Conservation (phyloP, 257 asterid genomes). For the Solanum medicagineum region DNA sequence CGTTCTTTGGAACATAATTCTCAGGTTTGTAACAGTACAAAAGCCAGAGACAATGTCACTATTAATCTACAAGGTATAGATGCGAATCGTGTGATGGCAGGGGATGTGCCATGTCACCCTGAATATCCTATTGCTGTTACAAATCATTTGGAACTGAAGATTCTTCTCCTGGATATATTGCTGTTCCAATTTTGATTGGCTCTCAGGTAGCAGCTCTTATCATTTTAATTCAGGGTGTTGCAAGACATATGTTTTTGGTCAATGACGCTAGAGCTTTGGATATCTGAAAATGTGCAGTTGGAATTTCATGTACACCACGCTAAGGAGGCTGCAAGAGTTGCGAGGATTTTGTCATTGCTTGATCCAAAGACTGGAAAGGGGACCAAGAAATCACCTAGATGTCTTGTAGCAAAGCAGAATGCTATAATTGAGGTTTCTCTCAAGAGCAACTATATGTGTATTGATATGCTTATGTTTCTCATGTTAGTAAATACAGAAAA, state of each 20-base stretch:
- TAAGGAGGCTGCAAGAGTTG: conserved; percentile 72
- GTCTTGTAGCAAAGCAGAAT: conserved; percentile 64
- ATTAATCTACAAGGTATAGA: conserved; percentile 72
- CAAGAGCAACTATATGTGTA: neutral
- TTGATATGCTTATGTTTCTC: neutral
- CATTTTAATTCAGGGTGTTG: conserved; percentile 16
- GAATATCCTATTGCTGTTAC: conserved; percentile 70
- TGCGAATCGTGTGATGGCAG: conserved; percentile 46
- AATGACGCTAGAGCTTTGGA: neutral
- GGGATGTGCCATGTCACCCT: conserved; percentile 86
- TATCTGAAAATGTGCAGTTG: conserved; percentile 32
- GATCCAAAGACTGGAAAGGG: conserved; percentile 79
- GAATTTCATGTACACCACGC: conserved; percentile 84
- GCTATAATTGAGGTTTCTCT: conserved; percentile 69
- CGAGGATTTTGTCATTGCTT: conserved; percentile 48
- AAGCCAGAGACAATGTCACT: conserved; percentile 85
- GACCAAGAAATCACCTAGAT: conserved; percentile 70
- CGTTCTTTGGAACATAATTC: conserved; percentile 67
- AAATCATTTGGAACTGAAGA: conserved; percentile 67
- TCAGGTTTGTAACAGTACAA: conserved; percentile 47
- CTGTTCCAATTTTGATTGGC: conserved; percentile 65
- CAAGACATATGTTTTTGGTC: neutral
- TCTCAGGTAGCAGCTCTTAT: conserved; percentile 49
- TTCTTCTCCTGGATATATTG: conserved; percentile 51
- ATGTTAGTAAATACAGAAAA: neutral